Conservation (phyloP, 2,329 filamentous ascomycete species). For the Aspergillus floridensis region DNA sequence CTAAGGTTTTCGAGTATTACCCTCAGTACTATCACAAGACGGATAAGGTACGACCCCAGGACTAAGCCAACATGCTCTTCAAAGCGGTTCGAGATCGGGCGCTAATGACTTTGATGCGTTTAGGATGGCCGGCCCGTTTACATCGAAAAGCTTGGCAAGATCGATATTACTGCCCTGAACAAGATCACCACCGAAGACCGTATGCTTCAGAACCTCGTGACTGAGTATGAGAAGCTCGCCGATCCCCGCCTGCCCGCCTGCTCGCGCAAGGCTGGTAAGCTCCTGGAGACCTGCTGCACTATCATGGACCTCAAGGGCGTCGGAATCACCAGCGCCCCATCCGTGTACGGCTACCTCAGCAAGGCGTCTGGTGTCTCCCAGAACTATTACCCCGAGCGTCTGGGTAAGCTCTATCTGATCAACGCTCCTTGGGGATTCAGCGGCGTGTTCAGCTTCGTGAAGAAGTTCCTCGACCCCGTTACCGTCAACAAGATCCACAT, state of each 20-base stretch:
- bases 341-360: conserved; percentile 84
- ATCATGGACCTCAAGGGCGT: conserved; percentile 98
- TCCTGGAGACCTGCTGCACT: conserved; percentile 96
- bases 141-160: conserved; percentile 92
- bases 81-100: neutral
- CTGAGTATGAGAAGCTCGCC: conserved; percentile 94
- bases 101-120: conserved; percentile 8
- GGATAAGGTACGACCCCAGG: conserved; percentile 46
- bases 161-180: conserved; percentile 84
- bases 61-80: neutral
- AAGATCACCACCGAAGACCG: conserved; percentile 89
- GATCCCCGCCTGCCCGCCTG: conserved; percentile 93
- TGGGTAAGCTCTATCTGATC: conserved; percentile 95
- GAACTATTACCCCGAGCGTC: conserved; percentile 97
- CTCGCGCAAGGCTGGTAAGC: conserved; percentile 82
- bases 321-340: conserved; percentile 72
- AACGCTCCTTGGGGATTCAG: conserved; percentile 97
- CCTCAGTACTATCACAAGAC: conserved; percentile 97
- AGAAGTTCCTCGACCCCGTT: conserved; percentile 93
- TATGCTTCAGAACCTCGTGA: conserved; percentile 94
- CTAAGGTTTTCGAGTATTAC: conserved; percentile 83
- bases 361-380: conserved; percentile 86
- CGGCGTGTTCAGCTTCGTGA: conserved; percentile 78
- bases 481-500: conserved; percentile 96
- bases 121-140: conserved; percentile 96